phyloP scores from a whole-genome alignment of 768 basidiomycete genomes.

The Chalciporus pseudorubinellus region DNA sequence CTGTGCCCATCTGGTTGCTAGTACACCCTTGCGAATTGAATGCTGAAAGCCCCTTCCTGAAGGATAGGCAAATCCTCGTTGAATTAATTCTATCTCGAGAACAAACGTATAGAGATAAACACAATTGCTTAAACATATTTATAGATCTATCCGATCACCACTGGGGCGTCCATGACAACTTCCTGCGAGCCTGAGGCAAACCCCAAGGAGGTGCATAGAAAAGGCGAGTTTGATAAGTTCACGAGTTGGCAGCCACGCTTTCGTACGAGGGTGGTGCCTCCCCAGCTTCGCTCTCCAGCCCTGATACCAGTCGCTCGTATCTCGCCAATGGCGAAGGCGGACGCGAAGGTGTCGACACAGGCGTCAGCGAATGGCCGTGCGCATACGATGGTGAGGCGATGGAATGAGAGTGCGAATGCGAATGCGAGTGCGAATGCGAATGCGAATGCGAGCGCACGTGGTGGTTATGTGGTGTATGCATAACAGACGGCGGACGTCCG shows the following conservation, averaged over 20 bases:
- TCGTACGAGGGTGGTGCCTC: slow-evolving; percentile 73
- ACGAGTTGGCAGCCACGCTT: slow-evolving; percentile 14
- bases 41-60: no score
- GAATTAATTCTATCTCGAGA: no score
- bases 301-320: slow-evolving; percentile 82
- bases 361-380: neutral
- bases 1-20: no score
- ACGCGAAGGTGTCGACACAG: slow-evolving; percentile 6
- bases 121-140: no score
- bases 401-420: neutral
- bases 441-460: no score
- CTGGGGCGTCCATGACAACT: neutral
- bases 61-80: no score
- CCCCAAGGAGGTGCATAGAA: neutral
- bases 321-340: slow-evolving; percentile 36
- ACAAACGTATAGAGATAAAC: no score
- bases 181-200: neutral
- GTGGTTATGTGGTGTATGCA: no score
- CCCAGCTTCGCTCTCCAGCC: slow-evolving; percentile 79
- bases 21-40: no score
- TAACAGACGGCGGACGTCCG: neutral
- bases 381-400: neutral
- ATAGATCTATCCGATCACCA: no score
- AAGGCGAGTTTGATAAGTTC: neutral
- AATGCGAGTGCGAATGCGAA: neutral